These are phyloP conservation scores for Inga leiocalycina DNA, from an alignment of 306 rosid species.

Conservation along the genomic window DNA sequence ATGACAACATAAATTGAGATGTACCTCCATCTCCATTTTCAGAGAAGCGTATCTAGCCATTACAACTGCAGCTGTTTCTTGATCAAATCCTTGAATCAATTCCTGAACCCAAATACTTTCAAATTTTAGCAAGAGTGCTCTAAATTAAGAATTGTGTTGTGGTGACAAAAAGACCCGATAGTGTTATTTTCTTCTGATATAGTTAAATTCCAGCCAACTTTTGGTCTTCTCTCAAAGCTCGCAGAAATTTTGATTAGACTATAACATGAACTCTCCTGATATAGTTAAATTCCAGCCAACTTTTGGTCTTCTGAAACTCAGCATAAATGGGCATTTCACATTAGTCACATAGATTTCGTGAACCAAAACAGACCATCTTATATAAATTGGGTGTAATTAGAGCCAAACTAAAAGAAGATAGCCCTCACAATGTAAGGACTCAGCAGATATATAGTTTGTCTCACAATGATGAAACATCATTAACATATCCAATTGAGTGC, in stretches of 20 bases:
- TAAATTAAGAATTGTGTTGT: conserved; percentile 1
- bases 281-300: no score
- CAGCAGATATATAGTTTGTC: conserved; percentile 2
- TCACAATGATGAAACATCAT: conserved; percentile 26
- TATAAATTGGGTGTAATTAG: conserved; percentile 8
- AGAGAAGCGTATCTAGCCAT: conserved; percentile 88
- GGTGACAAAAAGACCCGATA: not conserved
- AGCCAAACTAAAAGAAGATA: not conserved
- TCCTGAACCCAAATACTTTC: conserved; percentile 57
- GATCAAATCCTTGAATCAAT: conserved; percentile 96
- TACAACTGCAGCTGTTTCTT: conserved; percentile 97
- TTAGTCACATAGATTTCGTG: no score
- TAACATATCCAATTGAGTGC: not conserved
- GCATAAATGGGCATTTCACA: no score
- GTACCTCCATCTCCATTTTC: conserved; percentile 97
- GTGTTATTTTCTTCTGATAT: not conserved
- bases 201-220: no score
- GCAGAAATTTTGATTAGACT: no score
- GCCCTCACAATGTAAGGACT: conserved; percentile 7
- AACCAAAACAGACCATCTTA: not conserved
- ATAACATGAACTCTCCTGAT: no score
- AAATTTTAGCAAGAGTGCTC: conserved; percentile 13
- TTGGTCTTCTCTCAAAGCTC: no score
- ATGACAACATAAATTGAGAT: conserved; percentile 19
- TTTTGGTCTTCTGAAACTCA: no score